phyloP scores from a whole-genome alignment of 805 yeast species.

The Lachancea lanzarotensis region DNA sequence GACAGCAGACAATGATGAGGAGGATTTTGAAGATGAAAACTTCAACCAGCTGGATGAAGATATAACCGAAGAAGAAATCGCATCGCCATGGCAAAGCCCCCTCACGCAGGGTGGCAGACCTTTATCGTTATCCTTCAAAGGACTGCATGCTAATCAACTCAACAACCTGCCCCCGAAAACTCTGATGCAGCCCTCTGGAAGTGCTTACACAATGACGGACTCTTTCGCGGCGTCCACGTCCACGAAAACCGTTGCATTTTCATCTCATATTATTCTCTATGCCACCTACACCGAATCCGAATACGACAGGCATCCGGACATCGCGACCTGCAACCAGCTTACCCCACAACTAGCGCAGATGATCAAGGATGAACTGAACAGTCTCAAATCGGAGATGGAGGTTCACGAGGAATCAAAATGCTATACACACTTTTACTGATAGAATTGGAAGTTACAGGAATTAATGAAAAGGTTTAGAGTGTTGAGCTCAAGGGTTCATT shows the following conservation, averaged over 20 bases:
- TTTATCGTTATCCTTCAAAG: slow-evolving; percentile 50
- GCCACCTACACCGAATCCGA: slow-evolving; percentile 79
- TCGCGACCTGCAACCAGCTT: slow-evolving; percentile 85
- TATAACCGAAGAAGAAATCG: slow-evolving; percentile 11
- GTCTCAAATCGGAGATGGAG: slow-evolving; percentile 71
- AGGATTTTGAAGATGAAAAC: slow-evolving; percentile 26
- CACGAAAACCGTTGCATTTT: slow-evolving; percentile 47
- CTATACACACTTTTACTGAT: slow-evolving; percentile 74
- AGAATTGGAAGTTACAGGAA: not conserved
- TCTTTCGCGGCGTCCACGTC: not conserved
- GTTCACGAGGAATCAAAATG: slow-evolving; percentile 73
- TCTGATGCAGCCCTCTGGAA: slow-evolving; percentile 2
- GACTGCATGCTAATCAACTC: slow-evolving; percentile 54
- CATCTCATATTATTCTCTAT: slow-evolving; percentile 74
- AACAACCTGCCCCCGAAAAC: slow-evolving; percentile 19
- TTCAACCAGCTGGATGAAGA: slow-evolving; percentile 16
- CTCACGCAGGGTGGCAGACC: slow-evolving; percentile 25
- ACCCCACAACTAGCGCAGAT: slow-evolving; percentile 82
- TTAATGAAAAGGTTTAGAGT: not conserved
- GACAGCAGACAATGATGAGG: slow-evolving; percentile 8
- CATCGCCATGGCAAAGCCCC: slow-evolving; percentile 16
- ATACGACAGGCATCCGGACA: slow-evolving; percentile 89
- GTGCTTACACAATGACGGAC: not conserved
- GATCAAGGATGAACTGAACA: slow-evolving; percentile 80
- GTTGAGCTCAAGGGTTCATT: too few relatives aligned